A percentile compares a stretch with the other conserved stretches of the same genome.
Conservation (phyloP, 2,329 filamentous ascomycete genomes). For the Ophiostoma quercus region DNA sequence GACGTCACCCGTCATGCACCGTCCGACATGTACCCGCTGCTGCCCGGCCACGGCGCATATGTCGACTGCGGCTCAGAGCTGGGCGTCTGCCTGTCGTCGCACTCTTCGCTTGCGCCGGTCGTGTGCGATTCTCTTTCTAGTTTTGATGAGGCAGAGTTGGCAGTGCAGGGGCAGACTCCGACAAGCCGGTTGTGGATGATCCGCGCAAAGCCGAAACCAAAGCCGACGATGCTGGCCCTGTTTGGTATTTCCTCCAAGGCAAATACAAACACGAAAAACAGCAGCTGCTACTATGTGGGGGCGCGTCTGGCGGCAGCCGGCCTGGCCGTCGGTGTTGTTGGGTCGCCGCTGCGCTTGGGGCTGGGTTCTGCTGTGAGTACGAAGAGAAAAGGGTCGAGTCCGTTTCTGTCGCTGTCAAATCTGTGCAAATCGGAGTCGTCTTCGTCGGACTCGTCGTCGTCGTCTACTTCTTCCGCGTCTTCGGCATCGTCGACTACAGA, state of each 20-base stretch:
- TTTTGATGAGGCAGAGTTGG: too few species aligned
- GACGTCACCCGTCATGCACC: conserved; percentile 29
- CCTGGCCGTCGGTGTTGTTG: conserved; percentile 19
- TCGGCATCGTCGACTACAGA: background rate
- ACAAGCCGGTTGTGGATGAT: conserved; percentile 3
- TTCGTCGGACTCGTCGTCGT: background rate
- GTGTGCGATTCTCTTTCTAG: background rate
- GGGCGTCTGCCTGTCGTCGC: conserved; percentile 18
- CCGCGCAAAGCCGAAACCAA: background rate
- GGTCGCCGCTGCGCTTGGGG: conserved; percentile 4
- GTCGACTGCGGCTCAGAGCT: conserved; percentile 18
- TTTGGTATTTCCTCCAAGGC: background rate
- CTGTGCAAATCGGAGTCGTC: background rate
- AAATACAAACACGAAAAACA: background rate
- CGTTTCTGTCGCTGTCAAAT: background rate
- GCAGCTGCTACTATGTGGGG: background rate
- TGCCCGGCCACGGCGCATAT: conserved; percentile 32
- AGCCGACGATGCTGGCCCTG: background rate
- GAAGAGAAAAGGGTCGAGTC: background rate
- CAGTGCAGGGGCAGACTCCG: too few species aligned
- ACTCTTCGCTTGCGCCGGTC: conserved; percentile 11
- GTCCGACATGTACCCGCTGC: conserved; percentile 33
- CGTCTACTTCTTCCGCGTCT: background rate
- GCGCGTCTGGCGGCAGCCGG: conserved; percentile 15
- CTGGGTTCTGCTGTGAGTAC: too few species aligned